These are phyloP conservation scores for Lachancea quebecensis DNA, from an alignment of 805 yeast genomes.

Conservation along the genomic window DNA sequence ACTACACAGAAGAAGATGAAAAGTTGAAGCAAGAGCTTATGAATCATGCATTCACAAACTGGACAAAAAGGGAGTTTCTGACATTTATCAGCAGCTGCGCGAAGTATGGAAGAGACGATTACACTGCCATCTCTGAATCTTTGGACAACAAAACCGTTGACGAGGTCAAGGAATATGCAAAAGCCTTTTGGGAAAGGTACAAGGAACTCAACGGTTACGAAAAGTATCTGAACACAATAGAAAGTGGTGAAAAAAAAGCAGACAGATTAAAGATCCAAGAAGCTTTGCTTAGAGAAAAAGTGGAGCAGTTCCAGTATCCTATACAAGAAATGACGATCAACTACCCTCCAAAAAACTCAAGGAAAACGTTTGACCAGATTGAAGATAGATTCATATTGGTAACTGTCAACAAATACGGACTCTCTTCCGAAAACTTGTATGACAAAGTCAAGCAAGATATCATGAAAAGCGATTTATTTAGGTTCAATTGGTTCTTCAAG, in stretches of 20 bases:
- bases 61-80: constrained; percentile 73
- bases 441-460: constrained; percentile 65
- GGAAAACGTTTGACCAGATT: constrained; percentile 57
- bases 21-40: constrained; percentile 45
- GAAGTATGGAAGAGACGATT: constrained; percentile 52
- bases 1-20: constrained; percentile 58
- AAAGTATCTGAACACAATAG: constrained; percentile 64
- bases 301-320: constrained; percentile 51
- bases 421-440: constrained; percentile 49
- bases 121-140: constrained; percentile 43
- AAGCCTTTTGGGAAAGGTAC: constrained; percentile 58
- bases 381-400: constrained; percentile 65
- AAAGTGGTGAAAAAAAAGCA: constrained; percentile 61
- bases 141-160: constrained; percentile 50
- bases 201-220: constrained; percentile 61
- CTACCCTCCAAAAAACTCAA: constrained; percentile 80
- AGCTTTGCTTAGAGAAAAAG: constrained; percentile 44
- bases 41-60: constrained; percentile 52
- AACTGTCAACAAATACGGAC: constrained; percentile 59
- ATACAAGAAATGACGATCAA: constrained; percentile 55
- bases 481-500: constrained; percentile 65
- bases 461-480: constrained; percentile 49
- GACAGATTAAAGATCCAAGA: constrained; percentile 51
- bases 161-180: constrained; percentile 54
- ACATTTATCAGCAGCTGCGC: constrained; percentile 65